Percentiles rank a stretch among this genome's conserved stretches.
These are phyloP conservation scores for Fragosphaeria purpurea DNA, from an alignment of 2,329 filamentous ascomycete species.

Conservation along the genomic window DNA sequence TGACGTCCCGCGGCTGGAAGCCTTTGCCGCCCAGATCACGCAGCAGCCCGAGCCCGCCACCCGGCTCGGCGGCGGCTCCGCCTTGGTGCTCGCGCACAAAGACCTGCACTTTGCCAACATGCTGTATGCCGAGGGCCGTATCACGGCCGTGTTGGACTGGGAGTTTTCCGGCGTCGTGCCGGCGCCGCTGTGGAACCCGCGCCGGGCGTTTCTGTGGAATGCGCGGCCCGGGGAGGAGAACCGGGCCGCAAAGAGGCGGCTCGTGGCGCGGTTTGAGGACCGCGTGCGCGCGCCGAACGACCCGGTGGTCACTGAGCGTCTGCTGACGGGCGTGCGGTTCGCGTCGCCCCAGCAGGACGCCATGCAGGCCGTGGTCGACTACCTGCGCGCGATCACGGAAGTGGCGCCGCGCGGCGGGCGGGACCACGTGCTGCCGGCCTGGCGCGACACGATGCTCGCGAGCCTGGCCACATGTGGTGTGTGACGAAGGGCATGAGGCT, in stretches of 20 bases:
- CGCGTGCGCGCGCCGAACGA: background rate
- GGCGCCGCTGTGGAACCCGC: conserved; percentile 24
- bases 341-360: background rate
- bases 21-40: conserved; percentile 11
- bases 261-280: conserved; percentile 18
- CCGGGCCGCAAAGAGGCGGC: conserved; percentile 15
- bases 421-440: background rate
- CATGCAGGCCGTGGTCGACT: conserved; percentile 14
- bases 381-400: conserved; percentile 21
- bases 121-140: conserved; percentile 19
- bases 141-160: conserved; percentile 27
- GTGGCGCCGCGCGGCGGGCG: conserved; percentile 18
- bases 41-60: background rate
- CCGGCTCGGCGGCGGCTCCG: conserved; percentile 14
- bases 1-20: conserved; percentile 18
- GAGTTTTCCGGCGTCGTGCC: conserved; percentile 28
- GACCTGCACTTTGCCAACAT: conserved; percentile 29
- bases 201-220: conserved; percentile 26
- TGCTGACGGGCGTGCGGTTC: background rate
- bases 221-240: conserved; percentile 12
- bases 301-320: background rate
- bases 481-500: too few species aligned
- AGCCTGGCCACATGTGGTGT: background rate
- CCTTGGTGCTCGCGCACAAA: conserved; percentile 23
- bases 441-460: background rate